These are phyloP conservation scores for Sambucus nigra DNA, from an alignment of 129 eudicot genomes.

Conservation along the genomic window DNA sequence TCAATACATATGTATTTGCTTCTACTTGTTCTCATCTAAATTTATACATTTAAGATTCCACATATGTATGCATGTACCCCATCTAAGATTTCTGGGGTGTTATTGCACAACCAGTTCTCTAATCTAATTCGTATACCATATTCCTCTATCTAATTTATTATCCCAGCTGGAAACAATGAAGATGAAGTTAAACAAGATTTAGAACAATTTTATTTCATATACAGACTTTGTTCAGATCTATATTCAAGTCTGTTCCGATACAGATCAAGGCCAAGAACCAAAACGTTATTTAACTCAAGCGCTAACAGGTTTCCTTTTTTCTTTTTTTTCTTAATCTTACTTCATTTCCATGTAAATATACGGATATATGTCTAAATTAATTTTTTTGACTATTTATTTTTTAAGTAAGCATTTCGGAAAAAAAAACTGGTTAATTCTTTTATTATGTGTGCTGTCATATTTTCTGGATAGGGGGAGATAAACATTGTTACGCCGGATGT, in stretches of 20 bases:
- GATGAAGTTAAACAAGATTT: conserved; percentile 25
- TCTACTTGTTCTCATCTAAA: too few relatives aligned
- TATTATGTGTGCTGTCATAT: conserved; percentile 18
- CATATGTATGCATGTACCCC: too few relatives aligned
- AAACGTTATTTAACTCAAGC: conserved; percentile 62
- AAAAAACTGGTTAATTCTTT: conserved; percentile 62
- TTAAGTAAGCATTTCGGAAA: too few relatives aligned
- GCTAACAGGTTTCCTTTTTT: conserved; percentile 76
- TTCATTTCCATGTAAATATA: not conserved
- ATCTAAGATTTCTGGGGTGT: too few relatives aligned
- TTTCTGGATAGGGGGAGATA: conserved; percentile 86
- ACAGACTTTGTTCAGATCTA: conserved; percentile 52
- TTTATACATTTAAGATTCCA: too few relatives aligned
- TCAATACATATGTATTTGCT: too few relatives aligned
- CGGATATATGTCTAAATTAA: too few relatives aligned
- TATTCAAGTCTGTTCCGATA: conserved; percentile 22
- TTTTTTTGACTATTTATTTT: too few relatives aligned
- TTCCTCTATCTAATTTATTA: too few relatives aligned
- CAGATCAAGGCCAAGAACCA: conserved; percentile 47
- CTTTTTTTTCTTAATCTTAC: not conserved
- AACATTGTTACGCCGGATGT: too few relatives aligned
- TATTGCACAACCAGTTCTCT: too few relatives aligned
- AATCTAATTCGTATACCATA: too few relatives aligned
- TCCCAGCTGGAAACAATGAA: conserved; percentile 65
- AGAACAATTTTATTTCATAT: conserved; percentile 34